phyloP scores from a whole-genome alignment of 2,329 filamentous ascomycete species.

The Aspergillus chevalieri region DNA sequence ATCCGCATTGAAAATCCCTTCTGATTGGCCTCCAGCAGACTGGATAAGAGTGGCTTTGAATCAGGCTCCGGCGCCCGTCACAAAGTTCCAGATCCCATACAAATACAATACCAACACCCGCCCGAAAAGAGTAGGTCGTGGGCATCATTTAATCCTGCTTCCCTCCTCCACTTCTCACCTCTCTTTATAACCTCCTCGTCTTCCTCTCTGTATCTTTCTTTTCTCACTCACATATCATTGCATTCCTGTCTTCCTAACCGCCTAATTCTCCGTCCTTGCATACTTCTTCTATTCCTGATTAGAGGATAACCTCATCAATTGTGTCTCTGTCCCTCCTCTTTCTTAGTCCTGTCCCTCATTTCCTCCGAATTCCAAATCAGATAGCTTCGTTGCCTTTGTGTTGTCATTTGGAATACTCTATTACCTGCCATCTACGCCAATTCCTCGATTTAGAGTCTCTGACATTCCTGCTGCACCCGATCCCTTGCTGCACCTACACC shows the following conservation, averaged over 20 bases:
- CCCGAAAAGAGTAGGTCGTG: not conserved
- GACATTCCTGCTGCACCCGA: not conserved
- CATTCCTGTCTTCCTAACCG: not conserved
- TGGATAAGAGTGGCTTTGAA: not conserved
- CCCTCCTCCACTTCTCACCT: not conserved
- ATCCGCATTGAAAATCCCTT: not conserved
- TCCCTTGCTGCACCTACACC: not conserved
- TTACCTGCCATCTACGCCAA: not conserved
- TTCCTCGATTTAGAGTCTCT: not conserved
- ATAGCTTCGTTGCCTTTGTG: too few relatives aligned
- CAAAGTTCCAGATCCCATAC: not conserved
- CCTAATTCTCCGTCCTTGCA: not conserved
- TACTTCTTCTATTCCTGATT: not conserved
- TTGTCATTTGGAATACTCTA: too few relatives aligned
- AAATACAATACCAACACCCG: not conserved
- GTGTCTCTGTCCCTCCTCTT: too few relatives aligned
- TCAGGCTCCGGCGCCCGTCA: not conserved
- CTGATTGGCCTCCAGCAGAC: not conserved
- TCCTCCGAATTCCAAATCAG: too few relatives aligned
- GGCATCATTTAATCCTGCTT: not conserved
- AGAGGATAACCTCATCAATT: too few relatives aligned
- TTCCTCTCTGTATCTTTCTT: not conserved
- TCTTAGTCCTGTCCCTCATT: too few relatives aligned
- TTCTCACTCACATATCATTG: not conserved
- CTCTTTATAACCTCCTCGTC: not conserved